Base-by-base conservation (phyloP, 108 stramenopile genomes). In the Phaeodactylum tricornutum region DNA sequence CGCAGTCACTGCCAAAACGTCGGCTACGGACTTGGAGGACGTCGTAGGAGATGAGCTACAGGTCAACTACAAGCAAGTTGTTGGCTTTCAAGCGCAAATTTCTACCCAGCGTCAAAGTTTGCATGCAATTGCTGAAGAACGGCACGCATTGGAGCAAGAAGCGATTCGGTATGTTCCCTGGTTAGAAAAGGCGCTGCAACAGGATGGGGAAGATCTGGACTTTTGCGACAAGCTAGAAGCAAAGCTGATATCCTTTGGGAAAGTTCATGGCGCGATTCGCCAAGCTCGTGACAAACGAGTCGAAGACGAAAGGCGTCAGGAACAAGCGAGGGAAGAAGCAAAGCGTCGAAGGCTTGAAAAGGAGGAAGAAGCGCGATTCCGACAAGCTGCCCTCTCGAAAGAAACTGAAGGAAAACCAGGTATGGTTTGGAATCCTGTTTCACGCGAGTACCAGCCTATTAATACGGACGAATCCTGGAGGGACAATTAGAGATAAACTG, bases 381-480 rank as follows among this genome's bases (percentile, higher is more conserved):
- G 80, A 49, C 73, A 80, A 31, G 59, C 64, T 37, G 64, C 77
- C 21, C 63, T 79, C 45, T 56, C 65, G 39, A 79, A 72, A 42
- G 69, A 77, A 45, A 76, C 74, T 1, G 87, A 82, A 39, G 80
- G 71, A 14, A 63, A 80, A 37, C 78, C 77, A 15, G 77, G 79
- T 23, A 84, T 85, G 83, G 66, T 84, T 14, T 89, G 87, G 87
- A 89, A 89, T 55, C 75, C 67, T 17, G 67, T 77, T 11, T 51
- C 71, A 29, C 69, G 73, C 47, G 87, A 89, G 51, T 89, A 89
- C 52, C 79, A 85, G 34, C 74, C 83, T 55, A 37, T 80, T 1
- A 63, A 81, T 51, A 84, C 83, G n/a, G 73, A 84, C 37, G 87
- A 89, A 49, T 74, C 78, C 6, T 89, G 87, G 87, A 72, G 87